phyloP scores from a whole-genome alignment of 805 yeast species.

The Pichia ethanolica region DNA sequence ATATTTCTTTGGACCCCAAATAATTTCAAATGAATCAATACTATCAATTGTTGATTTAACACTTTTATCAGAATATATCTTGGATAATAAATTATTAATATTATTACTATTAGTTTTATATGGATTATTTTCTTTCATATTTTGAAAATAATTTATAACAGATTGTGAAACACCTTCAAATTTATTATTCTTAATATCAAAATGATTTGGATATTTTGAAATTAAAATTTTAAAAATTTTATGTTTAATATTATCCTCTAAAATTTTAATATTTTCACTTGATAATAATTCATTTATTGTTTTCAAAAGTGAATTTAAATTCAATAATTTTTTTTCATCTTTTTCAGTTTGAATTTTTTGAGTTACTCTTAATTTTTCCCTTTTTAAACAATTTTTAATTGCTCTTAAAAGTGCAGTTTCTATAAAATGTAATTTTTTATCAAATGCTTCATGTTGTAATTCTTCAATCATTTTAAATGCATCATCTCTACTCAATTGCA shows the following conservation, averaged over 20 bases:
- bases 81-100: conserved; percentile 41
- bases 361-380: conserved; percentile 8
- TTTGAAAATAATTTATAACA: conserved; percentile 23
- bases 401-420: conserved; percentile 31
- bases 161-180: background rate
- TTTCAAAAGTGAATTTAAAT: background rate
- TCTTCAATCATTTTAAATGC: conserved; percentile 39
- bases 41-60: conserved; percentile 4
- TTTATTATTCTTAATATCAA: conserved; percentile 7
- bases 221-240: conserved; percentile 16
- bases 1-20: conserved; percentile 13
- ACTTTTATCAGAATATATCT: conserved; percentile 37
- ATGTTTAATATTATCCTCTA: conserved; percentile 10
- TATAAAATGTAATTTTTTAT: conserved; percentile 37
- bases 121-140: conserved; percentile 28
- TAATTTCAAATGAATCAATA: conserved; percentile 5
- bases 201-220: conserved; percentile 8
- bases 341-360: background rate
- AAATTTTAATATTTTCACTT: background rate
- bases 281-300: conserved; percentile 4
- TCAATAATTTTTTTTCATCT: background rate
- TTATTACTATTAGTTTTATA: conserved; percentile 34
- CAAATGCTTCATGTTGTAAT: conserved; percentile 38
- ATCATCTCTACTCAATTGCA: conserved; percentile 30
- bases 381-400: conserved; percentile 31